Base-by-base conservation (phyloP, 495 filamentous ascomycete species). In the Hyaloscypha hepaticicola region DNA sequence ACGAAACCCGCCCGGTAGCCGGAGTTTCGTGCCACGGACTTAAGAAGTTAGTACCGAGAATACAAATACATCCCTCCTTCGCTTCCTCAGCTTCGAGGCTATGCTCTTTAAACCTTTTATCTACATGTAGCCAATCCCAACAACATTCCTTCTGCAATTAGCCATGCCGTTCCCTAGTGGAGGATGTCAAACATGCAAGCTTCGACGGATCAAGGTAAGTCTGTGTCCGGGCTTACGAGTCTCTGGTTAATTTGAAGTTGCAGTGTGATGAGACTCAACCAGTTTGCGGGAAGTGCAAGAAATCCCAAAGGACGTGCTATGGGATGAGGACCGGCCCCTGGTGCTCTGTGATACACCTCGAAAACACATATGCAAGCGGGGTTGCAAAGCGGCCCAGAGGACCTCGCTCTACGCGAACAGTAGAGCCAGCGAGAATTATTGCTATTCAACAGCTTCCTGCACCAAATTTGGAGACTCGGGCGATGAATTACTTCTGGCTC, bases 331-430 rank as follows among this genome's bases (percentile, higher is more conserved):
- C 38, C 52, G 24, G 11, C 48, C 5, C 25, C 60, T 26, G 53
- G 51, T 55, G 31, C 31, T 71, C 68, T 61, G 56, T 58, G 3
- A 58, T 75, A 27, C 70, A 74, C 52, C 19, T 66, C 51, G 73
- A 75, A 55, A 75, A 75, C 56, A 24, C 7, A 1, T 75, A 67
- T 58, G 73, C 72, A 33, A 72, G 68, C 31, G 72, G 73, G 5
- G 60, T 65, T 27, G 61, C 14, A 14, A 74, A 75, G 38, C 72
- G 73, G 1, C 73, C 73, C 0, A 66, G 73, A 69, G 73, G 73
- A 29, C 73, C 73, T 41, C 73, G 73, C 56, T 70, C 73, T 19
- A 70, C 27, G 12, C 38, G 68, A 48, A 69, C 62, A 29, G 33
- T 65, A n/a, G 48, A 51, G 6, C 48, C 16, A n/a, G 6, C 48